These are phyloP conservation scores for Candida endomychidarum DNA, from an alignment of 805 yeast species.

Conservation along the genomic window DNA sequence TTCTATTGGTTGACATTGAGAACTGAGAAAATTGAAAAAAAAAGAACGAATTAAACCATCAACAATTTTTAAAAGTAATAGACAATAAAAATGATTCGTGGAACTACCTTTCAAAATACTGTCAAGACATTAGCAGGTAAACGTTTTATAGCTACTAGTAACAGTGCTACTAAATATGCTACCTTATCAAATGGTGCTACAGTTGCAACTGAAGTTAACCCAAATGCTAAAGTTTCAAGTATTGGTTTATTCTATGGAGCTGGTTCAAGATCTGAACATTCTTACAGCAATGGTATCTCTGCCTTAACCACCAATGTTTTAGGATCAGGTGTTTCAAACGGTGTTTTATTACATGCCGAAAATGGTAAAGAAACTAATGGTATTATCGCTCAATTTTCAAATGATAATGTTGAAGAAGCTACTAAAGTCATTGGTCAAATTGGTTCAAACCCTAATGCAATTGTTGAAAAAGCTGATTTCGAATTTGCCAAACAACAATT, in stretches of 20 bases:
- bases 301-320: conserved; percentile 58
- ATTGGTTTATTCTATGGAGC: conserved; percentile 73
- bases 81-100: conserved; percentile 39
- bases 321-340: conserved; percentile 44
- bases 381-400: conserved; percentile 53
- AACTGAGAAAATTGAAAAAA: conserved; percentile 7
- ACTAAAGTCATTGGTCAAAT: conserved; percentile 50
- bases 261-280: conserved; percentile 77
- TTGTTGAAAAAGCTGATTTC: conserved; percentile 46
- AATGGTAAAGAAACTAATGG: conserved; percentile 66
- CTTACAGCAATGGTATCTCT: conserved; percentile 81
- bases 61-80: conserved; percentile 7
- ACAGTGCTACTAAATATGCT: conserved; percentile 64
- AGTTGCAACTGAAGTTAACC: conserved; percentile 66
- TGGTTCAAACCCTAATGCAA: conserved; percentile 36
- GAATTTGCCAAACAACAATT: conserved; percentile 48
- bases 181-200: conserved; percentile 73
- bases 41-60: conserved; percentile 11
- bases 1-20: conserved; percentile 18
- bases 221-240: conserved; percentile 54
- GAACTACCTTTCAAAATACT: conserved; percentile 33
- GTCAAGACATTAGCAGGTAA: conserved; percentile 35
- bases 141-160: conserved; percentile 60
- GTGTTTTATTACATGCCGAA: conserved; percentile 55
- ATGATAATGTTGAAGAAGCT: conserved; percentile 52